Percentiles rank a stretch among this genome's conserved stretches.
Evolutionary conservation across 2,329 filamentous ascomycete genomes (phyloP).

Genomic region (Botrytis cinerea): DNA sequence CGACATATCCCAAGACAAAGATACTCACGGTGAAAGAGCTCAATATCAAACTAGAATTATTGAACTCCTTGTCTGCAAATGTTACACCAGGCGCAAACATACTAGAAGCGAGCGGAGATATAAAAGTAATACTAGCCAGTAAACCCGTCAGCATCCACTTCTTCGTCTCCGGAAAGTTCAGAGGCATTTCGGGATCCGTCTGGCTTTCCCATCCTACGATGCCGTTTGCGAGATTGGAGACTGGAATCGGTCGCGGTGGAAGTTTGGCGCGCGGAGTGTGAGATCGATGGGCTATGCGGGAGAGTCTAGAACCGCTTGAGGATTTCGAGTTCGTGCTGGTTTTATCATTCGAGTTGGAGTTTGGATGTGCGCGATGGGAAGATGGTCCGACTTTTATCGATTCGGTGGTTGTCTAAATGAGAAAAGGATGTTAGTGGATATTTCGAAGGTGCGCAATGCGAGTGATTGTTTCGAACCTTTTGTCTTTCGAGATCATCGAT

Average conservation of each 20-base stretch:
- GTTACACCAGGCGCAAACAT: constrained; percentile 71
- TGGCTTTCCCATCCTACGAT: constrained; percentile 62
- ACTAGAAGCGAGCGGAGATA: constrained; percentile 44
- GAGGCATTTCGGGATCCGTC: constrained; percentile 58
- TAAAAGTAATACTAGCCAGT: constrained; percentile 42
- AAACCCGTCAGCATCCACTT: constrained; percentile 40
- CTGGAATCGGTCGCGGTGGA: constrained; percentile 41
- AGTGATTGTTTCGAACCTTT: constrained; percentile 25
- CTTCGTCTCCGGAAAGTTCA: constrained; percentile 50
- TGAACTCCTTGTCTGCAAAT: constrained; percentile 62
- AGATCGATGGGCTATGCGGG: constrained; percentile 32
- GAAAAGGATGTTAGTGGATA: constrained; percentile 10
- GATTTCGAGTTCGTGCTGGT: constrained; percentile 27
- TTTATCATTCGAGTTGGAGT: background rate
- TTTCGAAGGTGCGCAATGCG: background rate
- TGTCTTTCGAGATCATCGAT: constrained; percentile 35
- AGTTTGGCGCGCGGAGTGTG: constrained; percentile 28
- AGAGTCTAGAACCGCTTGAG: constrained; percentile 35
- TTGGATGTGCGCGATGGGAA: background rate
- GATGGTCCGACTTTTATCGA: constrained; percentile 4
- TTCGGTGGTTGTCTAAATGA: constrained; percentile 26
- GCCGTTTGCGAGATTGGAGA: constrained; percentile 53
- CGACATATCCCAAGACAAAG: constrained; percentile 33
- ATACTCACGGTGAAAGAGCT: constrained; percentile 59
- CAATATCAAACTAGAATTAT: constrained; percentile 47